Evolutionary conservation across 2,329 filamentous ascomycete species (phyloP), one percentile per base, ranked within the genome.

Genomic region (Penicillium sp.): DNA sequence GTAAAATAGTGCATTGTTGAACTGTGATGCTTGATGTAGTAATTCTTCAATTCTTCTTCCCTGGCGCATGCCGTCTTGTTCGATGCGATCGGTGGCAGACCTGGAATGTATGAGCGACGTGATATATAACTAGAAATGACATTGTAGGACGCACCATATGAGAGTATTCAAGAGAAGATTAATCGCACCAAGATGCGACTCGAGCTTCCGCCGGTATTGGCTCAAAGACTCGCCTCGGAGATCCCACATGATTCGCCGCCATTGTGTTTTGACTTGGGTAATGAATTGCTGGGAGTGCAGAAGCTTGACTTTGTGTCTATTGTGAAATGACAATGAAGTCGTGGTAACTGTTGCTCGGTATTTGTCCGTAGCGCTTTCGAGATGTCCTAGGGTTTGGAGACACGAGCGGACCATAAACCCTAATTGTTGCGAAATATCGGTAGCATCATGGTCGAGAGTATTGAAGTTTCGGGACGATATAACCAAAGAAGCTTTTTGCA

Each of bases 1-100:
- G 19, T 29, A 43, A 40, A 31, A n/a, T 10, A 53, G 47, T 19
- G 43, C 19, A 2, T 35, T 42, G 19, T 47, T 42, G 38, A 58
- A 38, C 4, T 19, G 12, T 12, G 31, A 46, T 23, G 50, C 10
- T 33, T 33, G 50, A 33, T 29, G 33, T 4, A 58, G 17, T 31
- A 41, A 12, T 21, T 50, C 45, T 17, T 58, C 52, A 4, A 54
- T 19, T 13, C 38, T 50, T n/a, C 33, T 23, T 7, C 33, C 37
- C 21, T 49, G 49, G 8, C n/a, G 43, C 19, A 45, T 38, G 13
- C 38, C 19, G 2, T 45, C 21, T 25, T 54, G n/a, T 33, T 50
- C 56, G 9, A 58, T 58, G n/a, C 50, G 56, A 45, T 54, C 40
- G 9, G 50, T 38, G 19, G 50, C 15, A 13, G 56, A 46, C 45